Conservation (phyloP, 208 protist species). For the Crithidia brevicula region DNA sequence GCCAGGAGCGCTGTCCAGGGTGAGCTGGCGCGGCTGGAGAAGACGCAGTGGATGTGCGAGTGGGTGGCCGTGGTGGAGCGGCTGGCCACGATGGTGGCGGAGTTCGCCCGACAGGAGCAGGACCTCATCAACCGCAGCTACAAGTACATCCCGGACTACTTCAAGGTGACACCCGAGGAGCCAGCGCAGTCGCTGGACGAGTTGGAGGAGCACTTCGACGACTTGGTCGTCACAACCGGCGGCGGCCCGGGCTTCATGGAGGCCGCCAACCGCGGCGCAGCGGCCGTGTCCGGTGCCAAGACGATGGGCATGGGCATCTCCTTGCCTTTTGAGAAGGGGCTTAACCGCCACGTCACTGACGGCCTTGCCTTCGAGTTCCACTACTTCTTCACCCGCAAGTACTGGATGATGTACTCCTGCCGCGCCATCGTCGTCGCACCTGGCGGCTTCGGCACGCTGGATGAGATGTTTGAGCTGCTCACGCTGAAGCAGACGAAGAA, state of each 20-base stretch:
- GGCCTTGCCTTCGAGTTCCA: slow-evolving; percentile 94
- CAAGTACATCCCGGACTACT: slow-evolving; percentile 79
- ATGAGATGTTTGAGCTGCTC: slow-evolving; percentile 93
- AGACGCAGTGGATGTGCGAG: slow-evolving; percentile 92
- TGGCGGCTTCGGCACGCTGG: slow-evolving; percentile 92
- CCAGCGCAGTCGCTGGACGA: slow-evolving; percentile 21
- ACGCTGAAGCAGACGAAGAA: slow-evolving; percentile 93
- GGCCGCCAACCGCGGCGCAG: slow-evolving; percentile 91
- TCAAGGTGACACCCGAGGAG: slow-evolving; percentile 49
- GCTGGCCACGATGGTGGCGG: slow-evolving; percentile 65
- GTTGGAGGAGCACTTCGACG: slow-evolving; percentile 38
- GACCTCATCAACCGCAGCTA: slow-evolving; percentile 65
- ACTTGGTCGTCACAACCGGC: slow-evolving; percentile 90
- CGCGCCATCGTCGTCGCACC: slow-evolving; percentile 89
- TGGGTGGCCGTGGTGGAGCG: slow-evolving; percentile 82
- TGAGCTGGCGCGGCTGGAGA: slow-evolving; percentile 65
- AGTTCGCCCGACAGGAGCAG: slow-evolving; percentile 56
- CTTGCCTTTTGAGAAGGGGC: slow-evolving; percentile 92
- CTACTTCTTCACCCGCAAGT: slow-evolving; percentile 96
- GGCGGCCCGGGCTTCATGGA: slow-evolving; percentile 95
- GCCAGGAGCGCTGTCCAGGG: slow-evolving; percentile 22
- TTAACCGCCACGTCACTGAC: slow-evolving; percentile 87
- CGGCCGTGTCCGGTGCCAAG: slow-evolving; percentile 59
- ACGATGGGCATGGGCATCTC: slow-evolving; percentile 95
- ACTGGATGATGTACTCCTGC: slow-evolving; percentile 95